A percentile compares a stretch with the other conserved stretches of the same genome.
Conservation (phyloP, 176 grass and related monocot genomes). For the Eleusine coracana region DNA sequence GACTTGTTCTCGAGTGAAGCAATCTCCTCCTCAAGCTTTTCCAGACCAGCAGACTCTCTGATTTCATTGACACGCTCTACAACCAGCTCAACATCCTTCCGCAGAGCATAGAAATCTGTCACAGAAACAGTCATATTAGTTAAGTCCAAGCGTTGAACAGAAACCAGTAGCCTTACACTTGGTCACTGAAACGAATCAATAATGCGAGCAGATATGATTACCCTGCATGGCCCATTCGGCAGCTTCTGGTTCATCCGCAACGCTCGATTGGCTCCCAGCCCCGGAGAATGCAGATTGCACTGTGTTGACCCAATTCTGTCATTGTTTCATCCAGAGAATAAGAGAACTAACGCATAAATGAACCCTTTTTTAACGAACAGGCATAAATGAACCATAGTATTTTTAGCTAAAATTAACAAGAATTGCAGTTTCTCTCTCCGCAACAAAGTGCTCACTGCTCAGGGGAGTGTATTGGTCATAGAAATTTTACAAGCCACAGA, state of each 20-base stretch:
- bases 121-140: background rate
- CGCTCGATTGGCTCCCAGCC: constrained; percentile 59
- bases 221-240: constrained; percentile 94
- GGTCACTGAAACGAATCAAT: background rate
- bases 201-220: constrained; percentile 29
- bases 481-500: too few species aligned
- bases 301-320: constrained; percentile 61
- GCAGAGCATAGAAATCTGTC: constrained; percentile 85
- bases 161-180: background rate
- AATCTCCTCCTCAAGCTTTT: constrained; percentile 69
- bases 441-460: background rate
- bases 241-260: constrained; percentile 58
- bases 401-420: background rate
- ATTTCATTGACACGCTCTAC: constrained; percentile 63
- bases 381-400: background rate
- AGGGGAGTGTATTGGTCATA: too few species aligned
- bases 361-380: background rate
- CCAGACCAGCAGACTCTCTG: constrained; percentile 65
- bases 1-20: constrained; percentile 72
- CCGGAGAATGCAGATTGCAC: constrained; percentile 58
- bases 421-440: background rate
- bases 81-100: constrained; percentile 88
- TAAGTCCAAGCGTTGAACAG: background rate
- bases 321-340: constrained; percentile 42
- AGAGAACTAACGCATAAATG: constrained; percentile 44